phyloP scores from a whole-genome alignment of 192 early-diverging fungal species.

The Obelidium mucronatum region DNA sequence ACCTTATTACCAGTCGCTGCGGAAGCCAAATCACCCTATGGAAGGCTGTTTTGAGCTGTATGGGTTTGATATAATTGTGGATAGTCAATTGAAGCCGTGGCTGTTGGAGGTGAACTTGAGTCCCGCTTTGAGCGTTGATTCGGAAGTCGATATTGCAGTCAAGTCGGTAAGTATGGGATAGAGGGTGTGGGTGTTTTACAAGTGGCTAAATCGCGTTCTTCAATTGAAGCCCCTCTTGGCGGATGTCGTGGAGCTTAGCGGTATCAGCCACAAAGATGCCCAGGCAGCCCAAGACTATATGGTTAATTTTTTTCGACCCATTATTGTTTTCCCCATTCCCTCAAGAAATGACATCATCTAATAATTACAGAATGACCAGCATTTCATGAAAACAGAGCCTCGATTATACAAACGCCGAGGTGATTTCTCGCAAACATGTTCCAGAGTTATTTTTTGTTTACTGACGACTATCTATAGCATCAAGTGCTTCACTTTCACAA shows the following conservation, averaged over 20 bases:
- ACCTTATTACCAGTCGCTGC: slow-evolving; percentile 48
- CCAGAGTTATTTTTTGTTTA: not conserved
- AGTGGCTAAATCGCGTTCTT: not conserved
- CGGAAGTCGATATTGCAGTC: slow-evolving; percentile 48
- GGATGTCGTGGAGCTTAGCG: slow-evolving; percentile 42
- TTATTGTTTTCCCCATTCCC: slow-evolving; percentile 1
- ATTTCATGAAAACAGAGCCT: slow-evolving; percentile 6
- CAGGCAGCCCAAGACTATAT: slow-evolving; percentile 9
- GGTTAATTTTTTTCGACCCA: not conserved
- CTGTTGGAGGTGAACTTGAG: slow-evolving; percentile 60
- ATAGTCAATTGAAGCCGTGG: slow-evolving; percentile 49
- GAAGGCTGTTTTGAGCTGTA: slow-evolving; percentile 57
- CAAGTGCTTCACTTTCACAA: not conserved
- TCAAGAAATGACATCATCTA: not conserved
- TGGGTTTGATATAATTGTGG: slow-evolving; percentile 60
- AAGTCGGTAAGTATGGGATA: slow-evolving; percentile 45
- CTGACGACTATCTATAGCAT: not conserved
- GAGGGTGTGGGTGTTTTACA: not conserved
- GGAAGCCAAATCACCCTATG: slow-evolving; percentile 24
- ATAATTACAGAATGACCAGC: slow-evolving; percentile 6
- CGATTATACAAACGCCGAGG: not conserved
- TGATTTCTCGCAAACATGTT: not conserved
- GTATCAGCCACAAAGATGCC: slow-evolving; percentile 38
- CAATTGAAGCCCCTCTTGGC: slow-evolving; percentile 38
- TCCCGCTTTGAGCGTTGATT: slow-evolving; percentile 54